phyloP scores from a whole-genome alignment of 306 rosid genomes.

The Rosa multiflora region DNA sequence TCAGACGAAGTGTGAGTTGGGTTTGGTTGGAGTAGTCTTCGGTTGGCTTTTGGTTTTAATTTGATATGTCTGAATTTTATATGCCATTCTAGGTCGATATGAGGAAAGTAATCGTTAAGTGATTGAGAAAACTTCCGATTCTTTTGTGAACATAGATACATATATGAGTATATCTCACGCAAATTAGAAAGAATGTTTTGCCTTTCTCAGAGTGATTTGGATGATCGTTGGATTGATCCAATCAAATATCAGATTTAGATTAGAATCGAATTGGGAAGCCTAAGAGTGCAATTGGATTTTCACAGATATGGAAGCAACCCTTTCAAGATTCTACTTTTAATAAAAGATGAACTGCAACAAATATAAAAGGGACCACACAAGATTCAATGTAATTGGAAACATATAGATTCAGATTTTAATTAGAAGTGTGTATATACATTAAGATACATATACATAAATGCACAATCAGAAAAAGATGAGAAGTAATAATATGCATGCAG shows the following conservation, averaged over 20 bases:
- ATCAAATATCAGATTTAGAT: background rate
- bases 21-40: background rate
- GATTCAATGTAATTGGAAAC: background rate
- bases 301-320: background rate
- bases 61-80: background rate
- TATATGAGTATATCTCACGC: background rate
- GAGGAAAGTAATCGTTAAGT: background rate
- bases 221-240: background rate
- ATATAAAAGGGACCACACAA: background rate
- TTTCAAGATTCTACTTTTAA: background rate
- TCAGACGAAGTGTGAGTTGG: background rate
- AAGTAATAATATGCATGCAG: conserved; percentile 2
- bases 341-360: background rate
- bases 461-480: conserved; percentile 14
- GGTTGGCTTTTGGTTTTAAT: background rate
- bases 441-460: conserved; percentile 19
- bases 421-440: background rate
- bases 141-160: background rate
- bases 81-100: background rate
- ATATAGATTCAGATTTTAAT: background rate
- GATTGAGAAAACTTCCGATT: background rate
- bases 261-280: background rate
- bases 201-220: background rate
- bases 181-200: background rate
- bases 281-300: background rate